Percentiles rank a stretch among this genome's conserved stretches.
These are phyloP conservation scores for Dryas integrifolia DNA, from an alignment of 331 rosid genomes.

Conservation along the genomic window DNA sequence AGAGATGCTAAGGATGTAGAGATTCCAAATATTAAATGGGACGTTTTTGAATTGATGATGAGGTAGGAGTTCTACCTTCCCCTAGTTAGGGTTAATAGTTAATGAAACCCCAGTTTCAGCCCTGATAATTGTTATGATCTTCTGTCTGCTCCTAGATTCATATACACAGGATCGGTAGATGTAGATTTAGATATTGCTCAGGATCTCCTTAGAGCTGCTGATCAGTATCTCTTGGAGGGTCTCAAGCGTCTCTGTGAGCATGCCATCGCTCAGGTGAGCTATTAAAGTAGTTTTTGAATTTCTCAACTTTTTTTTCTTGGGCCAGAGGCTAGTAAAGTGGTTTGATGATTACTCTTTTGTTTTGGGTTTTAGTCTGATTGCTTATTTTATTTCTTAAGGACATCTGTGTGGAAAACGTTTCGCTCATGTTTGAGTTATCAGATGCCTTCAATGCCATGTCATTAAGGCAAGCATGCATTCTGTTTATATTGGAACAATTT, in stretches of 20 bases:
- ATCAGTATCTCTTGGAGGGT: constrained; percentile 76
- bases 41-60: constrained; percentile 38
- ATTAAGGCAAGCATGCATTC: constrained; percentile 51
- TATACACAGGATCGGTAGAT: constrained; percentile 58
- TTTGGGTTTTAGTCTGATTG: constrained; percentile 3
- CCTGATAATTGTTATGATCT: background rate
- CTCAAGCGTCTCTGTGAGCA: constrained; percentile 63
- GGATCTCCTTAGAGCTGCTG: constrained; percentile 68
- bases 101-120: background rate
- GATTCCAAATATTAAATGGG: constrained; percentile 40
- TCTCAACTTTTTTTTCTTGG: too few species aligned
- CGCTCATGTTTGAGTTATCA: constrained; percentile 44
- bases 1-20: constrained; percentile 32
- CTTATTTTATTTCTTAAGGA: constrained; percentile 33
- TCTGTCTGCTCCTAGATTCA: constrained; percentile 39
- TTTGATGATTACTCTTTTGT: background rate
- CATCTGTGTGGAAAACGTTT: constrained; percentile 50
- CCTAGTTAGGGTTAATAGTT: background rate
- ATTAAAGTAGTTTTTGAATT: too few species aligned
- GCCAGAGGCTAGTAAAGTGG: background rate
- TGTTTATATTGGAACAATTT: constrained; percentile 51
- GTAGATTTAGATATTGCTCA: constrained; percentile 49
- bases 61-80: constrained; percentile 14
- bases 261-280: constrained; percentile 54
- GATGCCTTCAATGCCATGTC: constrained; percentile 58